phyloP scores from a whole-genome alignment of 2,329 filamentous ascomycete genomes.

The Proliferodiscus dingleyae region DNA sequence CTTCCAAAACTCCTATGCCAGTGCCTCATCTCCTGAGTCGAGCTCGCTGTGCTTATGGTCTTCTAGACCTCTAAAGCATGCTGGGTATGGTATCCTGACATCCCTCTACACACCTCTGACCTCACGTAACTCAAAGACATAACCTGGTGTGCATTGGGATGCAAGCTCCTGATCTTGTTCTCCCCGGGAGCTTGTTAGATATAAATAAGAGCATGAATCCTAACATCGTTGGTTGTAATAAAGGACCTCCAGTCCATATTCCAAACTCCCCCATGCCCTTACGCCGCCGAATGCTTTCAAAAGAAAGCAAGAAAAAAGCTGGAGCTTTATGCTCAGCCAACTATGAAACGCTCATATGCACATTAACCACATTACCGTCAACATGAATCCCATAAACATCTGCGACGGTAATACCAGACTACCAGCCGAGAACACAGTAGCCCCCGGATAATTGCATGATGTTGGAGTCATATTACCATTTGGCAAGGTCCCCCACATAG shows the following conservation, averaged over 20 bases:
- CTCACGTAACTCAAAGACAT: slow-evolving; percentile 5
- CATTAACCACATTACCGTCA: slow-evolving; percentile 14
- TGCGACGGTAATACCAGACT: slow-evolving; percentile 50
- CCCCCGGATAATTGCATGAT: slow-evolving; percentile 59
- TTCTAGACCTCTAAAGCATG: no score
- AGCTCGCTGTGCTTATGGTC: no score
- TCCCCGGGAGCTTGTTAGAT: background rate
- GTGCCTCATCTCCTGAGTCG: no score
- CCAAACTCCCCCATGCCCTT: slow-evolving; percentile 6
- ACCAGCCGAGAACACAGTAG: slow-evolving; percentile 43
- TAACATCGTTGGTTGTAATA: slow-evolving; percentile 2
- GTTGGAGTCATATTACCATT: slow-evolving; percentile 1
- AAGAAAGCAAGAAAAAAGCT: background rate
- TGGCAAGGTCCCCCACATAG: slow-evolving; percentile 7
- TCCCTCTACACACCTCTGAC: slow-evolving; percentile 2
- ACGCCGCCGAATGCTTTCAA: slow-evolving; percentile 24
- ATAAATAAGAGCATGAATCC: background rate
- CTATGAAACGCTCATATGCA: slow-evolving; percentile 17
- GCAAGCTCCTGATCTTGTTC: slow-evolving; percentile 1
- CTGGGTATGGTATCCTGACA: no score
- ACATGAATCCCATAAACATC: slow-evolving; percentile 9
- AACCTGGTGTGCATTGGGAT: slow-evolving; percentile 9
- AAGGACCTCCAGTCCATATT: slow-evolving; percentile 5
- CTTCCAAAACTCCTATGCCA: no score
- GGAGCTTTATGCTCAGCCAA: background rate